Conservation (phyloP, 179 eudicot species). For the Beta lomatogona region DNA sequence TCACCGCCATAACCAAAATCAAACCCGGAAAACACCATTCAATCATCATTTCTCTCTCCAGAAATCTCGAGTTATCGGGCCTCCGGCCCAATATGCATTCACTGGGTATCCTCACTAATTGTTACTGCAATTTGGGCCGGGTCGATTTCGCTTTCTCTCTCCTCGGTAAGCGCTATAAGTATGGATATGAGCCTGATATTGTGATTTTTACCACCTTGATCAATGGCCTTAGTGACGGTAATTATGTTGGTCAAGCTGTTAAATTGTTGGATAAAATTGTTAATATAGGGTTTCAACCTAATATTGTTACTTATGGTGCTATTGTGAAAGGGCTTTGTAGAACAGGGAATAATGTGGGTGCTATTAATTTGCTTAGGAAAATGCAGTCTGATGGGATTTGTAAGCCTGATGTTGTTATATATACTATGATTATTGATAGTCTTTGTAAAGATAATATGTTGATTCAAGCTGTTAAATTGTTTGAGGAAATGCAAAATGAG, state of each 20-base stretch:
- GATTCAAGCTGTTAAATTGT: constrained; percentile 4
- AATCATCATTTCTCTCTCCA: constrained; percentile 8
- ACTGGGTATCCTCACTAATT: constrained; percentile 9
- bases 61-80: neutral
- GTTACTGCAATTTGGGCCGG: constrained; percentile 26
- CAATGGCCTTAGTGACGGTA: constrained; percentile 19
- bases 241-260: neutral
- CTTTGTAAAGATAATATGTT: constrained; percentile 22
- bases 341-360: constrained; percentile 16
- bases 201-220: constrained; percentile 19
- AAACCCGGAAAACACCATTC: neutral
- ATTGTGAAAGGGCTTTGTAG: constrained; percentile 23
- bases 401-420: constrained; percentile 25
- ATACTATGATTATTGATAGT: constrained; percentile 20
- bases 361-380: constrained; percentile 15
- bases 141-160: constrained; percentile 25
- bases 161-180: constrained; percentile 15
- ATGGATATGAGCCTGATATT: constrained; percentile 11
- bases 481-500: constrained; percentile 9
- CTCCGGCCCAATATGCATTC: constrained; percentile 14
- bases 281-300: constrained; percentile 16
- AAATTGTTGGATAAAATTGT: constrained; percentile 14
- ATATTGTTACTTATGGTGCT: constrained; percentile 9
- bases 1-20: constrained; percentile 21
- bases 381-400: constrained; percentile 13